These are phyloP conservation scores for Sarocladiaceae sp. DNA, from an alignment of 2,329 filamentous ascomycete genomes.

Conservation along the genomic window DNA sequence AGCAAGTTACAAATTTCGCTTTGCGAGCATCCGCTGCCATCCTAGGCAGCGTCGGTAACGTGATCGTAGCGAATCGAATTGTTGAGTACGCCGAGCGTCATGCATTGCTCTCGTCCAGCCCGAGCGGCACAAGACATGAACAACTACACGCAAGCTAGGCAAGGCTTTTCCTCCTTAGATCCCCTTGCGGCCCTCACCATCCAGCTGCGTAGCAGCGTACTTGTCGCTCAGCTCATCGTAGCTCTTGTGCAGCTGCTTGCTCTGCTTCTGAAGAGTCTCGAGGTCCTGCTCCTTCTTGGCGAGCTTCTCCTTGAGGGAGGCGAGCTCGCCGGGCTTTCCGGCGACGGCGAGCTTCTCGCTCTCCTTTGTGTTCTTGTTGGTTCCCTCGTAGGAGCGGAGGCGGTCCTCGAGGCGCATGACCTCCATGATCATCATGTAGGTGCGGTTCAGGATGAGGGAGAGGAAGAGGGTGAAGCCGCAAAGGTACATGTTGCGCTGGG, in stretches of 20 bases:
- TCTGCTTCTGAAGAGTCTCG: conserved; percentile 87
- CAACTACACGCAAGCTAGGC: too few relatives aligned
- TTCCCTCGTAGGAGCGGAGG: conserved; percentile 69
- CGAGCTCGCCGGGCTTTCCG: conserved; percentile 71
- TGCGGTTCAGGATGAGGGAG: conserved; percentile 96
- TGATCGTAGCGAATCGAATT: conserved; percentile 4
- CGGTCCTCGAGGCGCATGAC: conserved; percentile 87
- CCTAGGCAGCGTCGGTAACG: background rate
- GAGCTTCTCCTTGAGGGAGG: conserved; percentile 62
- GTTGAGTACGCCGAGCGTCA: background rate
- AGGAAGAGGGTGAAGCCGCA: conserved; percentile 99
- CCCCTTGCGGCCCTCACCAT: conserved; percentile 52
- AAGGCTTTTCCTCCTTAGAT: conserved; percentile 30
- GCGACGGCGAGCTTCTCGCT: conserved; percentile 64
- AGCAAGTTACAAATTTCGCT: too few relatives aligned
- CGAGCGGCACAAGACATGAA: too few relatives aligned
- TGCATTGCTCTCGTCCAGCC: too few relatives aligned
- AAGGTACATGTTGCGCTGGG: conserved; percentile 99
- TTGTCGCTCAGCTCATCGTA: conserved; percentile 83
- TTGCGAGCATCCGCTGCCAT: too few relatives aligned
- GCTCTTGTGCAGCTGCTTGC: conserved; percentile 72
- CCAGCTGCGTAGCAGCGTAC: conserved; percentile 53
- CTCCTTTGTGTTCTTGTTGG: conserved; percentile 53
- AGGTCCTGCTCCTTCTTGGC: conserved; percentile 77
- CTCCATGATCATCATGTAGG: conserved; percentile 95